Base-by-base conservation (phyloP, 306 rosid genomes). In the Fragaria nilgerrensis region DNA sequence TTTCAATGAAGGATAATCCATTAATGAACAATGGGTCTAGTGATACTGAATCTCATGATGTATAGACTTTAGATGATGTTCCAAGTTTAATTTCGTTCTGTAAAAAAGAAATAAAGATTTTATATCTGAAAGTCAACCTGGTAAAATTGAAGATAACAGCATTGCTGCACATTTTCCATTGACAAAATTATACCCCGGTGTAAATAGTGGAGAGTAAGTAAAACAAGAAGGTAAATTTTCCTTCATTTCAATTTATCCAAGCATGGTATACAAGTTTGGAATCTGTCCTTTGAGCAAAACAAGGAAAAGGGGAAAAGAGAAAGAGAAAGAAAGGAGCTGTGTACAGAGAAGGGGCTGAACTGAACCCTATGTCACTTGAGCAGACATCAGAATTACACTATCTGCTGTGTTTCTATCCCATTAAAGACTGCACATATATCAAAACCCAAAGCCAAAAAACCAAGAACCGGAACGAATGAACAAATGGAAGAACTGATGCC, bases 251-350 rank as follows among this genome's bases (percentile, higher is more conserved):
- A 81, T 76, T 84, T 68, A 37, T 58, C 55, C 67, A 22, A 56
- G 71, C 68, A 61, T 19, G 61, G 73, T 88, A 53, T 84, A 88
- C 85, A 87, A 78, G 84, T 59, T 65, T 65, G 61, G 12, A 47
- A 23, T 56, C 72, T 81, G 78, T 80, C 79, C 73, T 56, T 78
- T 78, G 63, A 68, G 59, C 74, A 23, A 78, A 76, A 83, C 56
- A 75, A 43, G 52, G 45, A 1, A 12, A 25, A 25, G 8, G 34
- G 56, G 43, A 43, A 5, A 36, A 25, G 29, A 1, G 11, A 56
- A 56, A 10, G 13, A 16, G 8, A 5, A 5, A 37, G 14, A 55
- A 11, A 23, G 61, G 43, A 34, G 52, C 67, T 32, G 62, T 44
- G 79, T 84, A 86, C 78, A 77, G 2, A 36, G 53, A 68, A 80